Percentiles rank a stretch among this genome's conserved stretches.
These are phyloP conservation scores for Jamesozyma rosinii DNA, from an alignment of 805 yeast species.

Conservation along the genomic window DNA sequence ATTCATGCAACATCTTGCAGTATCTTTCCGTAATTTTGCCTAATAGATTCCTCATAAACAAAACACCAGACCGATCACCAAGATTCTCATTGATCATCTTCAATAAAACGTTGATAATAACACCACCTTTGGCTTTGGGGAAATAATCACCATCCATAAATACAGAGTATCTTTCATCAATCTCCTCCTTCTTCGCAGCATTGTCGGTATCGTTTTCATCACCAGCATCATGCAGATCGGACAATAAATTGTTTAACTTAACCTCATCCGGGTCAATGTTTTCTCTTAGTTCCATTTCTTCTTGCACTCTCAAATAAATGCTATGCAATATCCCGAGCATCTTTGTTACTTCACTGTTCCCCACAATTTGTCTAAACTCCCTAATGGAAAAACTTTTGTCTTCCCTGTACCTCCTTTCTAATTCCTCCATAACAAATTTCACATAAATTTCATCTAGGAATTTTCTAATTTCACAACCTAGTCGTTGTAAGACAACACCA, in stretches of 20 bases:
- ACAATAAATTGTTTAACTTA: constrained; percentile 28
- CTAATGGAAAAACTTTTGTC: constrained; percentile 50
- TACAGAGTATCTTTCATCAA: constrained; percentile 29
- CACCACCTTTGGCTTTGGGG: constrained; percentile 67
- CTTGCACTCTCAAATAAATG: constrained; percentile 43
- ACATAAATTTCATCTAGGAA: constrained; percentile 34
- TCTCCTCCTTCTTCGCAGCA: background rate
- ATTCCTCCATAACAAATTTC: constrained; percentile 29
- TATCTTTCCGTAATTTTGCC: constrained; percentile 55
- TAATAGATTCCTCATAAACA: constrained; percentile 44
- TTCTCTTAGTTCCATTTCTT: constrained; percentile 35
- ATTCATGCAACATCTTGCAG: constrained; percentile 57
- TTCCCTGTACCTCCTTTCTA: constrained; percentile 47
- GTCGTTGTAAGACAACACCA: constrained; percentile 68
- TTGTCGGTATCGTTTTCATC: background rate
- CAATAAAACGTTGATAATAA: constrained; percentile 55
- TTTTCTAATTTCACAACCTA: constrained; percentile 51
- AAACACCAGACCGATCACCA: constrained; percentile 54
- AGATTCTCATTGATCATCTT: constrained; percentile 43
- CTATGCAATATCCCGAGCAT: constrained; percentile 50
- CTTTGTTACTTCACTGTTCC: constrained; percentile 28
- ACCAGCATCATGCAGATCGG: constrained; percentile 2
- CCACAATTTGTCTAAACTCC: constrained; percentile 44
- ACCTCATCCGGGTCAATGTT: constrained; percentile 38
- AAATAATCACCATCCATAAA: constrained; percentile 43